A percentile compares a stretch with the other conserved stretches of the same genome.
phyloP scores from a whole-genome alignment of 306 rosid species.

The Acacia acuminata region DNA sequence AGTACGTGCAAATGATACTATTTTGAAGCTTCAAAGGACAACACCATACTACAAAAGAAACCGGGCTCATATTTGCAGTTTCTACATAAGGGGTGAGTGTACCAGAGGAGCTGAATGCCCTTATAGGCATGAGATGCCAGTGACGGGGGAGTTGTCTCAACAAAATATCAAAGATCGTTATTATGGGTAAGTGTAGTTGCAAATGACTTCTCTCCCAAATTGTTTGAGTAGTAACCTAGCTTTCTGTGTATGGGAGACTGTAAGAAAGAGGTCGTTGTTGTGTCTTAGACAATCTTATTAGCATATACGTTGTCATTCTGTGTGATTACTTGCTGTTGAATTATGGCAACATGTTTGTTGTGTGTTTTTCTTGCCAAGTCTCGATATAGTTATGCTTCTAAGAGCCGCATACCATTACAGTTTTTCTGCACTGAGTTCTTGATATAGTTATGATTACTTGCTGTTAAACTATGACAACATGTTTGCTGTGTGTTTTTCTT shows the following conservation, averaged over 20 bases:
- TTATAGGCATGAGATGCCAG: slow-evolving; percentile 95
- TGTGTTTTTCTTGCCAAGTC: neutral
- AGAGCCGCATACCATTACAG: too few species aligned
- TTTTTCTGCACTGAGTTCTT: too few species aligned
- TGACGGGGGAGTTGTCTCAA: slow-evolving; percentile 86
- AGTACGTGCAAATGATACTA: slow-evolving; percentile 79
- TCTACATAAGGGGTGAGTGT: slow-evolving; percentile 88
- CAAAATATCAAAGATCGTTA: slow-evolving; percentile 96
- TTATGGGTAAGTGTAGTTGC: slow-evolving; percentile 72
- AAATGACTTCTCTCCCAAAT: slow-evolving; percentile 9
- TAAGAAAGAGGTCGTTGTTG: neutral
- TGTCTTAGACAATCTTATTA: slow-evolving; percentile 17
- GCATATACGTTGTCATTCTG: neutral
- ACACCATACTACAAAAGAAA: slow-evolving; percentile 91
- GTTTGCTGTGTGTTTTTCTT: neutral
- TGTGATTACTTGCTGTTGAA: neutral
- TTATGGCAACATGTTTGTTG: neutral
- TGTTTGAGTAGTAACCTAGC: neutral
- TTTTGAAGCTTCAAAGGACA: slow-evolving; percentile 91
- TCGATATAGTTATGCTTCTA: neutral
- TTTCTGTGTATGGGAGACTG: neutral
- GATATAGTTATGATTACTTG: neutral
- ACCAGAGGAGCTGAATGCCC: slow-evolving; percentile 96
- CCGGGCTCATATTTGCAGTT: slow-evolving; percentile 87
- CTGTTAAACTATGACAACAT: neutral